Percentiles rank a stretch among this genome's conserved stretches.
These are phyloP conservation scores for Pterocarpus santalinus DNA, from an alignment of 306 rosid species.

Conservation along the genomic window DNA sequence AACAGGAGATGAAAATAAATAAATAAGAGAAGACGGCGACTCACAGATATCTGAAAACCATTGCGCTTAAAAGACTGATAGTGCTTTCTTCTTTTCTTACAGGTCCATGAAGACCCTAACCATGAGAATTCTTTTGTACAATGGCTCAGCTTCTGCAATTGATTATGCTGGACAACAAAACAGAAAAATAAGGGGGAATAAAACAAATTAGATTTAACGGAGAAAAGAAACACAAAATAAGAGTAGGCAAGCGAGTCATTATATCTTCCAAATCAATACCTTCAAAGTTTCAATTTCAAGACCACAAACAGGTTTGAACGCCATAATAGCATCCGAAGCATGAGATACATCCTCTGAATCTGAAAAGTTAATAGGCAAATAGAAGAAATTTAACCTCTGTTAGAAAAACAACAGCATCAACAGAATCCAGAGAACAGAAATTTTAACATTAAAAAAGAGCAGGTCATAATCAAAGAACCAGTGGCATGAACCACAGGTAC, in stretches of 20 bases:
- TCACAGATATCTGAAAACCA: conserved; percentile 75
- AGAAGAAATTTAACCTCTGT: not conserved
- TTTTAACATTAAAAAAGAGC: not conserved
- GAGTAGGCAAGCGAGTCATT: not conserved
- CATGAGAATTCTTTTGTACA: conserved; percentile 61
- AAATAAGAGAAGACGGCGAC: conserved; percentile 24
- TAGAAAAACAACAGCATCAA: not conserved
- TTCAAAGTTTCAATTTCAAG: conserved; percentile 48
- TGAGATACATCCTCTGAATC: conserved; percentile 41
- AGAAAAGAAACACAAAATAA: not conserved
- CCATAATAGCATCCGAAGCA: conserved; percentile 35
- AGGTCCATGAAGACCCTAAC: conserved; percentile 72
- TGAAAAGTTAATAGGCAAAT: conserved; percentile 39
- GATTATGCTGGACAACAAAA: conserved; percentile 55
- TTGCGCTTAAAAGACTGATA: conserved; percentile 69
- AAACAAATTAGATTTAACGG: not conserved
- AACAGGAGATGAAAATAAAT: not conserved
- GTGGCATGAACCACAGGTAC: conserved; percentile 14
- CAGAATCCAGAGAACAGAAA: not conserved
- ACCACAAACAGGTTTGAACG: conserved; percentile 45
- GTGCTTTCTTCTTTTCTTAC: conserved; percentile 74
- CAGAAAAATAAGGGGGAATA: not conserved
- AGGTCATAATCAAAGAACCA: not conserved
- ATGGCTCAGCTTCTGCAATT: conserved; percentile 47
- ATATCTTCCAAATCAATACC: conserved; percentile 54